These are phyloP conservation scores for Achaetomium macrosporum DNA, from an alignment of 2,329 filamentous ascomycete species.

Conservation along the genomic window DNA sequence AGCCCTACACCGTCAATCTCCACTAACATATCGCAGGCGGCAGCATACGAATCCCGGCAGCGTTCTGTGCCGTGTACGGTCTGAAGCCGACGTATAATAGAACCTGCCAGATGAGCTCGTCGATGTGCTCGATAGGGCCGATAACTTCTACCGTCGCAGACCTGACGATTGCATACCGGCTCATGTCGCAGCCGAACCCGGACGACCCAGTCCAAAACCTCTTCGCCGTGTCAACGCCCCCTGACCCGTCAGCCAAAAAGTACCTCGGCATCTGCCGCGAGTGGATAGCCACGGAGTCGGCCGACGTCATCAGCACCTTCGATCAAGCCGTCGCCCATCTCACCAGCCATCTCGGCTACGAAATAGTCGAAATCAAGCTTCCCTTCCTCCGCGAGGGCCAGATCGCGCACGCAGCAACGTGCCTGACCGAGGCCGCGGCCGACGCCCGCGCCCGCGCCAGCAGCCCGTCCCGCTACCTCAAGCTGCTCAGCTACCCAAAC, in stretches of 20 bases:
- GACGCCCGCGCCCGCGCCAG: conserved; percentile 38
- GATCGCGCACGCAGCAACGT: conserved; percentile 69
- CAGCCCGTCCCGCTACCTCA: conserved; percentile 44
- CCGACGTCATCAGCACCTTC: conserved; percentile 56
- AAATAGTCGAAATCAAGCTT: conserved; percentile 54
- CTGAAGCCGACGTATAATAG: conserved; percentile 74
- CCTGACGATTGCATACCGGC: conserved; percentile 73
- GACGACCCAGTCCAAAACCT: conserved; percentile 51
- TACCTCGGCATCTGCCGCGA: conserved; percentile 63
- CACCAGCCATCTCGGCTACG: conserved; percentile 43
- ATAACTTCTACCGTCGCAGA: conserved; percentile 72
- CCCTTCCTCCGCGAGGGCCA: conserved; percentile 66
- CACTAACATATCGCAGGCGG: conserved; percentile 41
- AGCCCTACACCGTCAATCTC: neutral
- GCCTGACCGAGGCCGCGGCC: conserved; percentile 63
- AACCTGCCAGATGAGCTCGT: conserved; percentile 49
- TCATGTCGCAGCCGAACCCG: conserved; percentile 69
- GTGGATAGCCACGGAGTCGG: conserved; percentile 66
- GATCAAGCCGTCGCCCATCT: conserved; percentile 56
- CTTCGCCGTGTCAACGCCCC: conserved; percentile 55
- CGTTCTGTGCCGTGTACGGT: conserved; percentile 75
- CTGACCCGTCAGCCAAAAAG: conserved; percentile 42
- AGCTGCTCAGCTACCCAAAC: conserved; percentile 59
- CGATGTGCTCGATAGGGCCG: conserved; percentile 63
- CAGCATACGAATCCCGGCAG: conserved; percentile 65